Conservation (phyloP, 208 protist genomes). For the Trypanosoma scelopori region DNA sequence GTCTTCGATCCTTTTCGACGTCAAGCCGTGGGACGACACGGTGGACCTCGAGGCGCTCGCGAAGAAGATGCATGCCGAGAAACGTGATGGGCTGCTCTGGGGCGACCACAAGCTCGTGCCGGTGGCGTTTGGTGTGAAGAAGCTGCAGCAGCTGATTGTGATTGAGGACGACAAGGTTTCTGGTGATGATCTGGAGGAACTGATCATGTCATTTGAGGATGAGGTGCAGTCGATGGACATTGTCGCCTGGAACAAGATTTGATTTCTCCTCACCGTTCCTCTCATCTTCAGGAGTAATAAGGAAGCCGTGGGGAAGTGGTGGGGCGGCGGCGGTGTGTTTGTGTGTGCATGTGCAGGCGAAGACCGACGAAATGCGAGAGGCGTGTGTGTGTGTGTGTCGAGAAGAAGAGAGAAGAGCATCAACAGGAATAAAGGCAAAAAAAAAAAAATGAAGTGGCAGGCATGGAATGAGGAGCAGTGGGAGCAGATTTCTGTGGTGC, state of each 20-base stretch:
- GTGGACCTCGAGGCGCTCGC: conserved; percentile 88
- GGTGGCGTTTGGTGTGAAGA: conserved; percentile 95
- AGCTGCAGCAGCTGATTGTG: conserved; percentile 93
- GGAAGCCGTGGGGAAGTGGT: background rate
- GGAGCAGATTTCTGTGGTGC: background rate
- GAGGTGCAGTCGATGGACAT: conserved; percentile 96
- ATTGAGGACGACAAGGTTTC: conserved; percentile 96
- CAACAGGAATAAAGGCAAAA: background rate
- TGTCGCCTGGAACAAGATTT: conserved; percentile 96
- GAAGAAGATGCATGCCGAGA: conserved; percentile 76
- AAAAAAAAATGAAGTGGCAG: background rate
- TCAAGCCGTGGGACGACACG: conserved; percentile 94
- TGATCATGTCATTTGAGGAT: conserved; percentile 93
- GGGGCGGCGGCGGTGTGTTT: too few species aligned
- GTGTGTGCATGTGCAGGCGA: too few species aligned
- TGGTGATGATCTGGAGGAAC: conserved; percentile 92
- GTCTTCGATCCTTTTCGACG: conserved; percentile 90
- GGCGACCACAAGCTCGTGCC: conserved; percentile 88
- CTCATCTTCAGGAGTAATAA: background rate
- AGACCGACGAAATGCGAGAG: too few species aligned
- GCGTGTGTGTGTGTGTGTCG: too few species aligned
- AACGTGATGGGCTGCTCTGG: conserved; percentile 92
- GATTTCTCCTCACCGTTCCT: conserved; percentile 32
- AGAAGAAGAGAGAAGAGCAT: background rate
- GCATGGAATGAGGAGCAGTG: background rate